Base-by-base conservation (phyloP, 352 stramenopile genomes). In the Porosira glacialis region DNA sequence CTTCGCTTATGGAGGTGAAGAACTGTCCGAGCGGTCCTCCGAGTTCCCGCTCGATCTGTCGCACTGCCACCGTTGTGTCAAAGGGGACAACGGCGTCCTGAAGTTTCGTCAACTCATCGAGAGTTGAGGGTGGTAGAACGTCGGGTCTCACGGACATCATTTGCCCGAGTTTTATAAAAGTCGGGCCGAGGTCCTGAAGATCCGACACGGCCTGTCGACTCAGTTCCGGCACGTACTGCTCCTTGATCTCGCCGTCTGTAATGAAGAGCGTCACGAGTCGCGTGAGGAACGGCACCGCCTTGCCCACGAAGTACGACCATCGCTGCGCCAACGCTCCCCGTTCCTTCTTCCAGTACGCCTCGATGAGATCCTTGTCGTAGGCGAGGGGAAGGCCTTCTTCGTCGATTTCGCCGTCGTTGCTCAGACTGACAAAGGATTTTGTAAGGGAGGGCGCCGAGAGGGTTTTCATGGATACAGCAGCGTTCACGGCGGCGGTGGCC, bases 91-190 rank as follows among this genome's bases (percentile, higher is more conserved):
- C 92, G 7, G 78, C 71, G 75, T 96, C 92, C 63, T 94, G 89
- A 7, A 93, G 66, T 51, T 88, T 84, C 13, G 83, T 82, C 31
- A 90, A 58, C 76, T 95, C 90, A 59, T 91, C 81, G 21, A 94
- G 72, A 2, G 87, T 92, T n/a, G 85, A 69, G 19, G 83, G 84
- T 3, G 89, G 88, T 24, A 96, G 66, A 1, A 96, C 87, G 79
- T 96, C 92, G 0, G 90, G 89, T 27, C 92, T 62, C 7, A 94
- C 90, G 35, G 55, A 86, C 76, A 96, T 89, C 81, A 94, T 91
- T 73, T 95, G 91, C 19, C 90, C 91, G 5, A 88, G 73, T 72
- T 95, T 95, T 64, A 95, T 93, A 53, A 94, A 95, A 1, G 90
- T 94, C 1, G 90, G 87, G 1, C 90, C 90, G 0, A 95, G 67